Percentiles rank a stretch among this genome's conserved stretches.
Conservation (phyloP, 148 eudicot genomes). For the Limonium bicolor region DNA sequence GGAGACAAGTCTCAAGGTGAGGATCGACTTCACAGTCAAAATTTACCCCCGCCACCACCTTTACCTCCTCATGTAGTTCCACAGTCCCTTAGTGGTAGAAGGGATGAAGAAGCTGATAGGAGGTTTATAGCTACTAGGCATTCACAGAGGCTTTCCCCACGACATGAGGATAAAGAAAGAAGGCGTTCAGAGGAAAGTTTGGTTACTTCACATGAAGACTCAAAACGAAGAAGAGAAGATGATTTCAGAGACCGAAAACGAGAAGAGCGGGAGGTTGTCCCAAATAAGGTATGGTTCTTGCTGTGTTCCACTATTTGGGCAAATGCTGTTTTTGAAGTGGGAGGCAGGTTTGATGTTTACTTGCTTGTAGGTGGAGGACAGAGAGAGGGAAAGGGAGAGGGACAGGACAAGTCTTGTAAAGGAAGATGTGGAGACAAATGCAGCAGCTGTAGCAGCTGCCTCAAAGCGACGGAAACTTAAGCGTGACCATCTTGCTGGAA, state of each 20-base stretch:
- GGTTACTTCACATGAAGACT: slow-evolving; percentile 42
- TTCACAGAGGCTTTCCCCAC: slow-evolving; percentile 81
- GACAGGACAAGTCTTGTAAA: slow-evolving; percentile 29
- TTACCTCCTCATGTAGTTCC: slow-evolving; percentile 83
- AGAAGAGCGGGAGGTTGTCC: slow-evolving; percentile 60
- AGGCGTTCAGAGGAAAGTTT: slow-evolving; percentile 81
- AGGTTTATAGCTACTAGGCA: slow-evolving; percentile 64
- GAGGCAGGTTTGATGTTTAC: neutral
- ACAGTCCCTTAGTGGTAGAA: slow-evolving; percentile 56
- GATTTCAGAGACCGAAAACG: slow-evolving; percentile 86
- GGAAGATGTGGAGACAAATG: slow-evolving; percentile 66
- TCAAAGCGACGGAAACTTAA: slow-evolving; percentile 85
- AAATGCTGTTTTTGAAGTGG: neutral
- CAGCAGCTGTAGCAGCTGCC: too few relatives aligned
- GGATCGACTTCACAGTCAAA: slow-evolving; percentile 69
- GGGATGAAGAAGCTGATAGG: slow-evolving; percentile 88
- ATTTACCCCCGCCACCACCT: slow-evolving; percentile 97
- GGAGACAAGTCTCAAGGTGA: slow-evolving; percentile 53
- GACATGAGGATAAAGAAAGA: slow-evolving; percentile 90
- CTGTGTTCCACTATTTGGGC: neutral
- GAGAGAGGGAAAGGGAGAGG: slow-evolving; percentile 47
- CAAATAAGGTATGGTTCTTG: slow-evolving; percentile 37
- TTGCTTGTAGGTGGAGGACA: slow-evolving; percentile 53
- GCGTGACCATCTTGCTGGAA: slow-evolving; percentile 59
- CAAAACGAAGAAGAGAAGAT: slow-evolving; percentile 91